A percentile compares a stretch with the other conserved stretches of the same genome.
Conservation (phyloP, 768 basidiomycete species). For the Suillus discolor region DNA sequence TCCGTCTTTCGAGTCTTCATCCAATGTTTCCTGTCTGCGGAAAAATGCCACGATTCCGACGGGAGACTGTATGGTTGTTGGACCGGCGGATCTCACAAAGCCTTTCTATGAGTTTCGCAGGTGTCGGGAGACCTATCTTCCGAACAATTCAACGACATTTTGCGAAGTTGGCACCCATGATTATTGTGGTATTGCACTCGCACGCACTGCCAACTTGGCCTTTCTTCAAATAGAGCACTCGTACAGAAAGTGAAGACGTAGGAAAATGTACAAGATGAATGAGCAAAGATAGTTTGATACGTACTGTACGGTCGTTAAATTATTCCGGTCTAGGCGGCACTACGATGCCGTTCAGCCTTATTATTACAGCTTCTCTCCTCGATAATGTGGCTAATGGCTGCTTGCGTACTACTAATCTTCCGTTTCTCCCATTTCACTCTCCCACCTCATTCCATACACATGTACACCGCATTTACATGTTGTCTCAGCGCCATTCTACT, state of each 20-base stretch:
- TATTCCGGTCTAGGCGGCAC: not conserved
- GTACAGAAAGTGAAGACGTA: not conserved
- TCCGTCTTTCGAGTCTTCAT: not conserved
- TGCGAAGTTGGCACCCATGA: not conserved
- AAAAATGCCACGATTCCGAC: not conserved
- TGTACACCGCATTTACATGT: not conserved
- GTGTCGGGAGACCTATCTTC: not conserved
- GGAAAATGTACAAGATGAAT: not conserved
- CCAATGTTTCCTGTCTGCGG: not conserved
- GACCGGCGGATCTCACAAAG: not conserved
- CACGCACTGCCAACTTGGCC: not conserved
- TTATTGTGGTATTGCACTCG: not conserved
- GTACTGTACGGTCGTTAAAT: not conserved
- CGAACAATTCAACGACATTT: not conserved
- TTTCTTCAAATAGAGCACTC: not conserved
- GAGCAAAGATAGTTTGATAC: not conserved
- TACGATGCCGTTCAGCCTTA: not conserved
- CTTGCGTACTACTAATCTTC: not conserved
- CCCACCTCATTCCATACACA: not conserved
- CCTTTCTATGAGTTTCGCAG: not conserved
- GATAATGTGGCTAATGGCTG: not conserved
- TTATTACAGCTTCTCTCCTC: not conserved
- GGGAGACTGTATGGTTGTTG: not conserved
- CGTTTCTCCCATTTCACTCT: too few species aligned
- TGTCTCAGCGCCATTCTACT: not conserved